Base-by-base conservation (phyloP, 352 stramenopile species). In the Phytophthora niederhauseri region DNA sequence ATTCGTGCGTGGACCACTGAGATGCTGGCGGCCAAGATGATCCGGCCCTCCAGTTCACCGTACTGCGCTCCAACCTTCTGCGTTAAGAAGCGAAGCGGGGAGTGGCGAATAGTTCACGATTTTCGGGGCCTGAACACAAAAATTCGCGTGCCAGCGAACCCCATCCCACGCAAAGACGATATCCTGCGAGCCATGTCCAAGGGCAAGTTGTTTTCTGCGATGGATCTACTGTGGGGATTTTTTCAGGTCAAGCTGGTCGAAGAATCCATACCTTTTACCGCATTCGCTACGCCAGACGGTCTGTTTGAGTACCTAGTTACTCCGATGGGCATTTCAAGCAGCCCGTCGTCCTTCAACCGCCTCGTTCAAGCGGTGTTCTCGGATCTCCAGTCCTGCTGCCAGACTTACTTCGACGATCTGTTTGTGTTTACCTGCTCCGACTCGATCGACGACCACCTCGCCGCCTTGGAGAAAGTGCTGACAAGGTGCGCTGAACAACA, bases 31-130 rank as follows among this genome's bases (percentile, higher is more conserved):
- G n/a, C 60, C 4, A 57, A 51, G 12, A 61, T 61, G 9, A 67
- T 56, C 28, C 5, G 61, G 5, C 61, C 22, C 9, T 61, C 51
- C 1, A 53, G 2, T 36, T 67, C 61, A 0, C 61, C 61, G 12
- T 67, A 55, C 19, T 66, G 49, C 19, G 31, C 60, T 4, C 26
- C 34, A 24, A 59, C 60, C 0, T 66, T 66, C 30, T 60, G 60
- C 7, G 48, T 58, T 7, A 45, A 57, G 11, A 66, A 66, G 48
- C 36, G 8, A 3, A 60, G 28, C 14, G 60, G 22, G 12, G 50
- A 66, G 28, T 61, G 50, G 51, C 24, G 45, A 28, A 51, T 51
- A 51, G 7, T 51, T 28, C 45, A 51, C n/a, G 45, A 51, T 3
- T 51, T 26, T 14, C 9, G 45, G 8, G 19, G 45, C 6, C 45